Percentiles rank a stretch among this genome's conserved stretches.
These are phyloP conservation scores for Pseudognaphalium luteoalbum DNA, from an alignment of 129 eudicot genomes.

Conservation along the genomic window DNA sequence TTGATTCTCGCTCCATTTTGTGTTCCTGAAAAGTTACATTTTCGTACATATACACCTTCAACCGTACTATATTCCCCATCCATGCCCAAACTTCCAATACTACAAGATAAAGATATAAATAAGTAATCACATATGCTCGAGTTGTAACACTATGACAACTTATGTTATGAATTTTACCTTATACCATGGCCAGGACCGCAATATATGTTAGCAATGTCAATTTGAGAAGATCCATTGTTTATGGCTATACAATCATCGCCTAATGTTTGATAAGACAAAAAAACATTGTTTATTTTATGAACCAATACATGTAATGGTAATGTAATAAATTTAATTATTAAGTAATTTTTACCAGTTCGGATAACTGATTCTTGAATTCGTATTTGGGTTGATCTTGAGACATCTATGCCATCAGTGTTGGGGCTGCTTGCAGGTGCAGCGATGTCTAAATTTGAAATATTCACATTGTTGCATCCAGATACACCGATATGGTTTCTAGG, in stretches of 20 bases:
- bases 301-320: background rate
- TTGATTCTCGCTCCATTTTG: constrained; percentile 62
- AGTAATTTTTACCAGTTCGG: constrained; percentile 26
- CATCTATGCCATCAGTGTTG: constrained; percentile 41
- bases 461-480: constrained; percentile 13
- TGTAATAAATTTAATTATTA: background rate
- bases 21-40: constrained; percentile 37
- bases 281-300: background rate
- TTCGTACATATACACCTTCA: constrained; percentile 27
- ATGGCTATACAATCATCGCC: constrained; percentile 43
- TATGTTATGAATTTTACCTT: constrained; percentile 27
- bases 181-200: constrained; percentile 48
- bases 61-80: constrained; percentile 30
- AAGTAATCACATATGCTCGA: background rate
- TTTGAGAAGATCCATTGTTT: constrained; percentile 30
- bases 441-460: constrained; percentile 27
- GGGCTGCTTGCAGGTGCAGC: constrained; percentile 39
- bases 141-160: no score
- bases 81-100: constrained; percentile 60
- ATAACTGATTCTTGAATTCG: constrained; percentile 22
- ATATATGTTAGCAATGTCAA: constrained; percentile 25
- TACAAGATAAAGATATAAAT: constrained; percentile 7
- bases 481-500: constrained; percentile 42
- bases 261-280: background rate
- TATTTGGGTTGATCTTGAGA: constrained; percentile 32